These are phyloP conservation scores for Termitomyces sp. DNA, from an alignment of 1,284 basidiomycete species.

Conservation along the genomic window DNA sequence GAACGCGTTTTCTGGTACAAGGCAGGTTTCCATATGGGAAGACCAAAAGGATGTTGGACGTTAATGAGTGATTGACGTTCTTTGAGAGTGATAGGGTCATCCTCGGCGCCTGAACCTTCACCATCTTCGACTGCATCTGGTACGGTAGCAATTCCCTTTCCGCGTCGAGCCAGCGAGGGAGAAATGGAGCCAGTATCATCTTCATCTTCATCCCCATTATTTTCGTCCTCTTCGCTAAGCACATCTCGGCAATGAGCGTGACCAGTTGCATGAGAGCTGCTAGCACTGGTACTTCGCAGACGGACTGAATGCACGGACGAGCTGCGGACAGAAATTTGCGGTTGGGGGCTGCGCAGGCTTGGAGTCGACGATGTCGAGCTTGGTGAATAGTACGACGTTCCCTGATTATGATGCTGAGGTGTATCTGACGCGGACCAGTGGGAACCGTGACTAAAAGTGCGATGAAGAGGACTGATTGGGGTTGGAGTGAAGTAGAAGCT, in stretches of 20 bases:
- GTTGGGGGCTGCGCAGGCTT: conserved; percentile 27
- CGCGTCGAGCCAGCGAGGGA: conserved; percentile 22
- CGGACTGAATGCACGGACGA: conserved; percentile 46
- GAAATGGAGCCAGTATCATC: conserved; percentile 26
- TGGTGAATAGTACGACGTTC: conserved; percentile 56
- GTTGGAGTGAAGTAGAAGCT: conserved; percentile 34
- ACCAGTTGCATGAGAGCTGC: conserved; percentile 45
- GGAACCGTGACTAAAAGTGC: conserved; percentile 47
- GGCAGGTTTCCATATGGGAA: conserved; percentile 99
- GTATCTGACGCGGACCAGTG: conserved; percentile 52
- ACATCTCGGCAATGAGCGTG: conserved; percentile 42
- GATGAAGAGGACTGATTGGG: conserved; percentile 37
- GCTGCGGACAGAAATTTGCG: conserved; percentile 39
- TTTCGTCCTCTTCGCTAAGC: conserved; percentile 45
- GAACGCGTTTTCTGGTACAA: conserved; percentile 98
- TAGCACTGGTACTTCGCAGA: conserved; percentile 54
- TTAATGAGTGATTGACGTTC: conserved; percentile 98
- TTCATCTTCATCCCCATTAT: conserved; percentile 38
- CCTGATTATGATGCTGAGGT: conserved; percentile 60
- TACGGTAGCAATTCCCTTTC: conserved; percentile 27
- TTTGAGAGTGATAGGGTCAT: conserved; percentile 91
- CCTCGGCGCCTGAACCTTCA: conserved; percentile 44
- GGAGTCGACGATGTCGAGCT: conserved; percentile 31
- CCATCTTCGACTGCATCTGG: conserved; percentile 27
- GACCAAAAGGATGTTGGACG: conserved; percentile 98